Evolutionary conservation across 768 basidiomycete genomes (phyloP).

Genomic region (Mycena metata): DNA sequence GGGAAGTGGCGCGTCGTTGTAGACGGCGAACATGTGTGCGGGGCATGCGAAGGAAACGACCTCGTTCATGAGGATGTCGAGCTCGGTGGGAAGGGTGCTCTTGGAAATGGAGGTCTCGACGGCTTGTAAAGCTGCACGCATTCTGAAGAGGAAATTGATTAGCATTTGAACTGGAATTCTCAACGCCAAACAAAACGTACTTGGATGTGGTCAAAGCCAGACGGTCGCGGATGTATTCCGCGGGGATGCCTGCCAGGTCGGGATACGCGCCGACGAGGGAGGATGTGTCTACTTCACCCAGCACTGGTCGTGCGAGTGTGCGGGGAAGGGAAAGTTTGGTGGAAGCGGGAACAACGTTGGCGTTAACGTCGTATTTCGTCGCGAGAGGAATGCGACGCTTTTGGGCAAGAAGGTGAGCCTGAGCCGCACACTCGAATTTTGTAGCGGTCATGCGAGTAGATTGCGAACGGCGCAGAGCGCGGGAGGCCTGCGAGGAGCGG

Average conservation of each 20-base stretch:
- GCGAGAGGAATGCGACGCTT: slow-evolving; percentile 33
- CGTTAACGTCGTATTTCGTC: slow-evolving; percentile 24
- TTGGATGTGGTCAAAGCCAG: slow-evolving; percentile 28
- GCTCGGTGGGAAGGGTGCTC: slow-evolving; percentile 39
- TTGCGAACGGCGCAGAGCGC: slow-evolving; percentile 17
- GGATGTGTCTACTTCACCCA: slow-evolving; percentile 34
- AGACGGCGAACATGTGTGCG: slow-evolving; percentile 54
- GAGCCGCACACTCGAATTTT: slow-evolving; percentile 26
- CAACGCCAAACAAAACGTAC: slow-evolving; percentile 26
- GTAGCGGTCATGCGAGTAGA: neutral
- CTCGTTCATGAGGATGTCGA: slow-evolving; percentile 45
- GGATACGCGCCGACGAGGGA: slow-evolving; percentile 34
- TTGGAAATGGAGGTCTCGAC: slow-evolving; percentile 1
- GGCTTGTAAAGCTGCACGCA: slow-evolving; percentile 37
- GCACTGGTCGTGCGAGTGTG: slow-evolving; percentile 39
- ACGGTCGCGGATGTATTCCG: slow-evolving; percentile 39
- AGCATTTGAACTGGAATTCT: slow-evolving; percentile 6
- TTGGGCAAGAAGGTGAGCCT: slow-evolving; percentile 20
- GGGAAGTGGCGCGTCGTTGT: slow-evolving; percentile 44
- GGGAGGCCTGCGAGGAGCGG: slow-evolving; percentile 10
- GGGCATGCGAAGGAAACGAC: slow-evolving; percentile 39
- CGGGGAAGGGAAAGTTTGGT: slow-evolving; percentile 38
- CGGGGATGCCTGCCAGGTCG: slow-evolving; percentile 34
- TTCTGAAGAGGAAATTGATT: slow-evolving; percentile 28
- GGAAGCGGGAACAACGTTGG: slow-evolving; percentile 12